These are phyloP conservation scores for Rhizophagus sp. DNA, from an alignment of 192 early-diverging fungal genomes.

Conservation along the genomic window DNA sequence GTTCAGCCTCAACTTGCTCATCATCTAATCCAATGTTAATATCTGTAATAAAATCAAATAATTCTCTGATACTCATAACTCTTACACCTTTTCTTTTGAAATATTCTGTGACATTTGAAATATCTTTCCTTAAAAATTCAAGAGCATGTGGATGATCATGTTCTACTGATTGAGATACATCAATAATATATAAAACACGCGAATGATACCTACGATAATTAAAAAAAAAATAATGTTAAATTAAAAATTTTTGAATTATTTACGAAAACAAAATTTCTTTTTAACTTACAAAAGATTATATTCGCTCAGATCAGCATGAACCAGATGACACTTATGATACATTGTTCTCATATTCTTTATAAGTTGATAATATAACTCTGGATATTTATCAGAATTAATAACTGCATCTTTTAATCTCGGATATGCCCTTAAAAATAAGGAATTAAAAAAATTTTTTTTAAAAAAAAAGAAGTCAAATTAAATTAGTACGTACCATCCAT, in stretches of 20 bases:
- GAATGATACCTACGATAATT: conserved; percentile 68
- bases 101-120: conserved; percentile 90
- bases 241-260: too few relatives aligned
- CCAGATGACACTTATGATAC: conserved; percentile 91
- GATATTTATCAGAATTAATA: conserved; percentile 72
- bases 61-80: conserved; percentile 76
- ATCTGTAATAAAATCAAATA: conserved; percentile 89
- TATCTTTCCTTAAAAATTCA: conserved; percentile 95
- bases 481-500: conserved; percentile 67
- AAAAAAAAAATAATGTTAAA: neutral
- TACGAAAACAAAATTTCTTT: neutral
- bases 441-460: neutral
- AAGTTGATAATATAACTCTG: conserved; percentile 79
- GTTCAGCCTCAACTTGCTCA: conserved; percentile 64
- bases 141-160: conserved; percentile 97
- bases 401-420: conserved; percentile 93
- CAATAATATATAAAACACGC: conserved; percentile 84
- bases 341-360: conserved; percentile 86
- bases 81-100: conserved; percentile 77
- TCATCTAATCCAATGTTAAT: conserved; percentile 56
- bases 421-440: conserved; percentile 61
- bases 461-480: neutral
- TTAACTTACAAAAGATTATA: conserved; percentile 87
- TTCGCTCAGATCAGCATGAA: conserved; percentile 97
- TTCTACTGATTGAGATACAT: conserved; percentile 98